A percentile compares a stretch with the other conserved stretches of the same genome.
Conservation (phyloP, 176 grass and related monocot species). For the Secale cereale region DNA sequence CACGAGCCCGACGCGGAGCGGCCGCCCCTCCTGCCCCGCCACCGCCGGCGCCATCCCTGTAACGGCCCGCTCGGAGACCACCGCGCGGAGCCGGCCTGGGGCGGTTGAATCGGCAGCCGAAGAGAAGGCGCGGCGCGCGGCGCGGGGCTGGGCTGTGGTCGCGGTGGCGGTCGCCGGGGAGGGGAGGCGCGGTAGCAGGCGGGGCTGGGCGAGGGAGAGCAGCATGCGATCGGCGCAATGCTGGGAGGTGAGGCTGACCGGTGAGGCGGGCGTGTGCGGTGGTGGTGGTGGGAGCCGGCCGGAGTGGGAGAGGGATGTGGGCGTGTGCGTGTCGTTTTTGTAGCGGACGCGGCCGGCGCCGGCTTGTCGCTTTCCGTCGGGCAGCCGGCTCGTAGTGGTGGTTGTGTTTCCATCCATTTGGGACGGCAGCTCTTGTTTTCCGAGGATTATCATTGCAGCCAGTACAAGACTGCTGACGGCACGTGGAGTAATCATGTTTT, state of each 20-base stretch:
- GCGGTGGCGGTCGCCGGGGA: neutral
- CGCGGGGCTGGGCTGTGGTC: too few species aligned
- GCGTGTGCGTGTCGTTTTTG: neutral
- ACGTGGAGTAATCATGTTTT: too few species aligned
- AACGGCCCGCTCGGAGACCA: neutral
- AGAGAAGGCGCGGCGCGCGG: neutral
- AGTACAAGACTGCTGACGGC: too few species aligned
- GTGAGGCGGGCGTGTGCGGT: neutral
- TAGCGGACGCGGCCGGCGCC: slow-evolving; percentile 7
- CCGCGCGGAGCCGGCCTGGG: neutral
- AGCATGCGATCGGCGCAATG: slow-evolving; percentile 13
- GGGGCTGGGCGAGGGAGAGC: neutral
- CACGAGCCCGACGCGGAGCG: slow-evolving; percentile 73
- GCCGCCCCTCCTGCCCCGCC: slow-evolving; percentile 35
- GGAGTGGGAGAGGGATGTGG: neutral
- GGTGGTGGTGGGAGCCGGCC: neutral
- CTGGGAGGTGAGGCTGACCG: neutral
- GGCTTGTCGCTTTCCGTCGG: neutral
- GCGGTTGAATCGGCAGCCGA: neutral
- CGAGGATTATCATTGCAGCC: too few species aligned
- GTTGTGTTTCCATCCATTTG: too few species aligned
- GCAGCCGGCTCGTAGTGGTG: neutral
- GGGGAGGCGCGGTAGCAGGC: neutral
- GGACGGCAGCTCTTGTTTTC: neutral
- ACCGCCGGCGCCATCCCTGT: neutral